Evolutionary conservation across 352 stramenopile species (phyloP).

Genomic region (Plasmopara halstedii): DNA sequence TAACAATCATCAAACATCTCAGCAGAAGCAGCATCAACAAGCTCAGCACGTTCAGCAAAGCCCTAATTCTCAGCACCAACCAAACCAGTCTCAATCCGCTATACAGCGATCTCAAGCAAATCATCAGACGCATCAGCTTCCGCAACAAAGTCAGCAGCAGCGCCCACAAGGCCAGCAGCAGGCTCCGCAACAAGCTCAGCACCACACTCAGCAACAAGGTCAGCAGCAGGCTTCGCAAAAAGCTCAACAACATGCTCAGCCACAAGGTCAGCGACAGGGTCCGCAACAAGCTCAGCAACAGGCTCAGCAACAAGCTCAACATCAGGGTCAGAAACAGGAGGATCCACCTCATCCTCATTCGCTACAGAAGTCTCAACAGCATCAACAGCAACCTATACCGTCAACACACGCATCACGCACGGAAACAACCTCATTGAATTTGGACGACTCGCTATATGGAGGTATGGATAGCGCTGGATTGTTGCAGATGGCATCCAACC

Average conservation of each 20-base stretch:
- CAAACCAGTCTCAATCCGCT: constrained; percentile 9
- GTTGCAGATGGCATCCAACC: constrained; percentile 49
- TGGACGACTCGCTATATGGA: constrained; percentile 55
- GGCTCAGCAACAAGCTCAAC: constrained; percentile 3
- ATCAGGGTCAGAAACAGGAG: constrained; percentile 19
- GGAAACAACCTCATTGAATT: constrained; percentile 39
- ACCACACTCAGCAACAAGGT: too few relatives aligned
- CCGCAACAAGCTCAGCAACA: constrained; percentile 15
- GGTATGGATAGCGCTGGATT: constrained; percentile 46
- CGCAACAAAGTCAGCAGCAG: constrained; percentile 25
- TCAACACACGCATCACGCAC: constrained; percentile 15
- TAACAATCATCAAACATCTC: constrained; percentile 10
- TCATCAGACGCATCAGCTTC: constrained; percentile 8
- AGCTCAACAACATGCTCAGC: constrained; percentile 10
- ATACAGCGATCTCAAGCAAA: constrained; percentile 13
- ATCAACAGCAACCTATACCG: constrained; percentile 26
- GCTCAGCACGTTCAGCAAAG: constrained; percentile 14
- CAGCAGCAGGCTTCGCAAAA: constrained; percentile 12
- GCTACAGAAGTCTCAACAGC: constrained; percentile 16
- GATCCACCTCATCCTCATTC: constrained; percentile 12
- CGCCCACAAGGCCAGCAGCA: constrained; percentile 13
- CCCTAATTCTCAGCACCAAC: constrained; percentile 8
- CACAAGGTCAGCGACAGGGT: constrained; percentile 5
- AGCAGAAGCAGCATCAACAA: constrained; percentile 35
- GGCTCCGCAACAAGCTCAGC: too few relatives aligned